Evolutionary conservation across 768 basidiomycete genomes (phyloP), one percentile per base, ranked within the genome.

Genomic region (Sarcodon sp.): DNA sequence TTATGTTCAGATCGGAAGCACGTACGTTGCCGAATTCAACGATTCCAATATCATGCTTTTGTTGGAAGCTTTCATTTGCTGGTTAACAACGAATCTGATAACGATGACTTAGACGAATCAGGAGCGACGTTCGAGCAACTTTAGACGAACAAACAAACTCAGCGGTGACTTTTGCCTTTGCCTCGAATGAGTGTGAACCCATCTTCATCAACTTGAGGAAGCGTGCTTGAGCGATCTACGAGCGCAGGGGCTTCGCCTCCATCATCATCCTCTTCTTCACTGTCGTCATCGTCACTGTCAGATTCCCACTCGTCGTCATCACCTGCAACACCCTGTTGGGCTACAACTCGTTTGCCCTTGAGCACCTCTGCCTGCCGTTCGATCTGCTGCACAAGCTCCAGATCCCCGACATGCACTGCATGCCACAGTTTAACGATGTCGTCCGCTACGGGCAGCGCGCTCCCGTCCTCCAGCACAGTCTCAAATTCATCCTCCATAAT

Each of bases 401-500:
- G 68, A 47, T 67, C 69, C 21, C 75, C 76, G 12, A 52, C 52
- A 5, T 62, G 56, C 12, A 69, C 71, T 45, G 73, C 74, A 32
- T 70, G 72, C 80, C 87, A 92, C 27, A 91, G 63, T 35, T 57
- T 63, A 32, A 88, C 71, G 33, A 92, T 68, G 57, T 92, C 88
- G 53, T 60, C 65, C 9, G 89, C 83, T 38, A 97, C 80, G 3
- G 61, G 66, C 49, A 80, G 79, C 1, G 82, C 80, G 47, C 87
- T 91, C 15, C 77, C 87, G 56, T 98, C 94, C 54, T 96, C 91
- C 18, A 97, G 66, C 9, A 72, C 66, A 11, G 79, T 75, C 16
- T 91, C 89, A 57, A 89, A 97, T 59, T 96, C 93, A 55, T 96
- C 89, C 7, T 70, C 69, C 73, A 96, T 80, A 43, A 87, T 76